Conservation (phyloP, 2,329 filamentous ascomycete species). For the Coniochaeta ligniaria region DNA sequence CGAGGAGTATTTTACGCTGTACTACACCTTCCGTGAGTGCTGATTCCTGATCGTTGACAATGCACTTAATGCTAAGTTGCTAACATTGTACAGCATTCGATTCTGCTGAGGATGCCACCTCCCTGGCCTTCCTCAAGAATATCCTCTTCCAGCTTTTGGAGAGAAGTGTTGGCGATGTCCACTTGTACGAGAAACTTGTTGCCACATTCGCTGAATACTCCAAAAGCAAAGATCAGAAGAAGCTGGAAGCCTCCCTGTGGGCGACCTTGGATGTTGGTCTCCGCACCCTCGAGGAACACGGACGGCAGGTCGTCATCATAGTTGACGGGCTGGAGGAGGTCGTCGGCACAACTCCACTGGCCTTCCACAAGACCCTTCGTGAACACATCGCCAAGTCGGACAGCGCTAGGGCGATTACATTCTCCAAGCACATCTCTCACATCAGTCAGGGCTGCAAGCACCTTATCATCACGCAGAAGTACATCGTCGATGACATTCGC, state of each 20-base stretch:
- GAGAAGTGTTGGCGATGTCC: conserved; percentile 27
- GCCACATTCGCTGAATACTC: conserved; percentile 17
- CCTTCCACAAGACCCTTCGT: conserved; percentile 24
- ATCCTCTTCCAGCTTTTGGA: conserved; percentile 29
- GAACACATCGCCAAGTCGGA: conserved; percentile 18
- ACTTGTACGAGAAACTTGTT: conserved; percentile 23
- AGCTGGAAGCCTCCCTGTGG: conserved; percentile 25
- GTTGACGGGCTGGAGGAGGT: conserved; percentile 30
- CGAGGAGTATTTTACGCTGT: conserved; percentile 24
- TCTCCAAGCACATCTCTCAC: conserved; percentile 25
- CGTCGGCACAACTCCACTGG: conserved; percentile 14
- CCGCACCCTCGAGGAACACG: conserved; percentile 18
- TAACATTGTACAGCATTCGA: conserved; percentile 18
- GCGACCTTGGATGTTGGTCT: conserved; percentile 23
- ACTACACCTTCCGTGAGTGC: conserved; percentile 28
- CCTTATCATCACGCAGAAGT: conserved; percentile 22
- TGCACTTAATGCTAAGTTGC: background rate
- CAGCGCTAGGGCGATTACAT: conserved; percentile 23
- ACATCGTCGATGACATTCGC: conserved; percentile 25
- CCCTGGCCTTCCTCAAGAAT: conserved; percentile 25
- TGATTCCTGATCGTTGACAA: background rate
- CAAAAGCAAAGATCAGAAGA: conserved; percentile 13
- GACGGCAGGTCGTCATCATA: conserved; percentile 23
- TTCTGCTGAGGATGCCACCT: conserved; percentile 20
- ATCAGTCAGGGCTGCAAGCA: conserved; percentile 21